Evolutionary conservation across 2,329 filamentous ascomycete species (phyloP).

Genomic region (Neurospora sp.): DNA sequence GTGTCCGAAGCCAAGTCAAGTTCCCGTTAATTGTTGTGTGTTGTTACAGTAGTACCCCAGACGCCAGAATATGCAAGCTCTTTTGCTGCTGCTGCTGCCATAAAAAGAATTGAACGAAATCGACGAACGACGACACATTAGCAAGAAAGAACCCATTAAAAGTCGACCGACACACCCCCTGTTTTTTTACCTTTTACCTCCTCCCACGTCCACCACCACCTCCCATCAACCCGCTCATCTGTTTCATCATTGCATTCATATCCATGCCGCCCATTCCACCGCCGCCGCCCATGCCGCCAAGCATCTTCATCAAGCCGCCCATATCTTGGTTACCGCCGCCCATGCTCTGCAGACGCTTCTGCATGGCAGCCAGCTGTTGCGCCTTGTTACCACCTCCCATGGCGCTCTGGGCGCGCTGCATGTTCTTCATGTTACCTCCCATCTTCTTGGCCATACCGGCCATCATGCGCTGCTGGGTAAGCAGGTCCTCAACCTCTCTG

Average conservation of each 20-base stretch:
- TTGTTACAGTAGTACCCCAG: not conserved
- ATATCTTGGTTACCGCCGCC: constrained; percentile 74
- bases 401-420: constrained; percentile 84
- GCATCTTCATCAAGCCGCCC: constrained; percentile 84
- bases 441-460: constrained; percentile 98
- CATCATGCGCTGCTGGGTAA: constrained; percentile 99
- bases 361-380: constrained; percentile 93
- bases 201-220: constrained; percentile 15
- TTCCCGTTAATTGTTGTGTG: not conserved
- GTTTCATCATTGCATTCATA: constrained; percentile 73
- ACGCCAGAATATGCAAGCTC: not conserved
- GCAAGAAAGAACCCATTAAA: not conserved
- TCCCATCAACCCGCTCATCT: constrained; percentile 47
- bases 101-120: not conserved
- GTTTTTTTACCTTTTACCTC: constrained; percentile 5
- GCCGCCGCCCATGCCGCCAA: constrained; percentile 59
- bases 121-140: not conserved
- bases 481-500: constrained; percentile 84
- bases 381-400: constrained; percentile 87
- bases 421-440: constrained; percentile 95
- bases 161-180: not conserved
- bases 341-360: constrained; percentile 90
- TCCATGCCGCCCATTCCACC: constrained; percentile 62
- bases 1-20: not conserved
- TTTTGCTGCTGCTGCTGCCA: not conserved